Base-by-base conservation (phyloP, 2,329 filamentous ascomycete genomes). In the Neofusicoccum sp. region DNA sequence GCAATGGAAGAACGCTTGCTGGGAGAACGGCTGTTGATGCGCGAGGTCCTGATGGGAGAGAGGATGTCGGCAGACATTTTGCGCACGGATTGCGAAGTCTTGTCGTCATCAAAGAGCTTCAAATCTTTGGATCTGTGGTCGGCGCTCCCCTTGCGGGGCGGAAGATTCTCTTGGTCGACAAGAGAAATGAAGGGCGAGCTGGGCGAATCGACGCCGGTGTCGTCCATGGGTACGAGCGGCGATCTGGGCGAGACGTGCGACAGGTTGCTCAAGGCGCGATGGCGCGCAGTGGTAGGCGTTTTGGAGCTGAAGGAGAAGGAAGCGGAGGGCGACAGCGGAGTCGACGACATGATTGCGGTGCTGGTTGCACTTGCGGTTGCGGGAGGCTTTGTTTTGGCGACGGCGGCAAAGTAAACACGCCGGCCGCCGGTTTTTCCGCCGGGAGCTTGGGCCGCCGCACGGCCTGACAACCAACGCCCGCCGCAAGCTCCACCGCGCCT, bases 161-260 rank as follows among this genome's bases (percentile, higher is more conserved):
- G 68, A 58, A 74, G 64, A 40, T 75, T 76, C 58, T 76, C 74
- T 57, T 75, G 73, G 16, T 76, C 75, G 54, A 80, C 67, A 58
- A 80, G 74, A 43, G 75, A 70, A n/a, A 79, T 67, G 66, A 81
- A 82, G 12, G 80, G 80, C 38, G 79, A 82, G 60, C 78, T 80
- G 5, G 76, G 76, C 26, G 73, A 74, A 16, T 78, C 72, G 64
- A 78, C 72, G 31, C 71, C 67, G 31, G 73, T 71, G 59, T 72
- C 70, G 20, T 62, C 60, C 60, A 58, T 58, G 16, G 24, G 58
- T 30, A 58, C 20, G 7, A 61, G 51, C 12, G 49, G 59, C 20
- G 59, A 61, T 20, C 48, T 57, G 3, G 59, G 59, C 43, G 59
- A 61, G 6, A 24, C n/a, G 16, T 40, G 49, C 24, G 58, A 60